Evolutionary conservation across 768 basidiomycete species (phyloP).

Genomic region (Russula vinacea): DNA sequence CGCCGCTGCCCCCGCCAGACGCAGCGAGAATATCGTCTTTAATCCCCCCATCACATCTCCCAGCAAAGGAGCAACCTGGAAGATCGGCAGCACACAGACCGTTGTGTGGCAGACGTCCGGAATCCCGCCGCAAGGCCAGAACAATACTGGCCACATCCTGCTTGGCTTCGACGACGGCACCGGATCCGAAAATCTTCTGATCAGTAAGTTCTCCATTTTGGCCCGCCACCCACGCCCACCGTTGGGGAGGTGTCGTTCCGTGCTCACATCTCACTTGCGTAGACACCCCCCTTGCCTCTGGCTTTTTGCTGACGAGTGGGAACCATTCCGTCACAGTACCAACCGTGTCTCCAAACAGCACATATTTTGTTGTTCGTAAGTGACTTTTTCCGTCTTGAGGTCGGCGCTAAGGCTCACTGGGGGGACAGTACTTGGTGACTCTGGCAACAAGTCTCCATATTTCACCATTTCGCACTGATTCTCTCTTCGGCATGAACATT

Average conservation of each 20-base stretch:
- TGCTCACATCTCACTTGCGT: not conserved
- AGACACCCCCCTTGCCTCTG: not conserved
- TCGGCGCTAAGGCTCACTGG: not conserved
- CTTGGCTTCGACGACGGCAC: slow-evolving; percentile 8
- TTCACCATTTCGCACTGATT: slow-evolving; percentile 33
- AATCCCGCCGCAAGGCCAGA: not conserved
- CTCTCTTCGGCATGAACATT: slow-evolving; percentile 4
- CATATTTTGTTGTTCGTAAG: slow-evolving; percentile 22
- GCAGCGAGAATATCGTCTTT: slow-evolving; percentile 10
- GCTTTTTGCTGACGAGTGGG: slow-evolving; percentile 4
- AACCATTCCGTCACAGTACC: not conserved
- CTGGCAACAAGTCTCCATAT: slow-evolving; percentile 38
- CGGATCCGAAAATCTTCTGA: slow-evolving; percentile 7
- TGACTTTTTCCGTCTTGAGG: not conserved
- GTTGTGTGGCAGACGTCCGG: slow-evolving; percentile 16
- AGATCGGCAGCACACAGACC: not conserved
- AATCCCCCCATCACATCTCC: not conserved
- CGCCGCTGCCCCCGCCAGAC: not conserved
- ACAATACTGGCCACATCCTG: slow-evolving; percentile 5
- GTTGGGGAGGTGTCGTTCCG: not conserved
- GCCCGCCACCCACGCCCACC: not conserved
- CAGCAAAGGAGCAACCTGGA: not conserved
- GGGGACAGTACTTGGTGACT: slow-evolving; percentile 47
- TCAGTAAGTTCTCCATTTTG: too few relatives aligned
- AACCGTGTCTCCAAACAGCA: not conserved